Evolutionary conservation across 768 basidiomycete species (phyloP).

Genomic region (Lactarius pseudohatsudake): DNA sequence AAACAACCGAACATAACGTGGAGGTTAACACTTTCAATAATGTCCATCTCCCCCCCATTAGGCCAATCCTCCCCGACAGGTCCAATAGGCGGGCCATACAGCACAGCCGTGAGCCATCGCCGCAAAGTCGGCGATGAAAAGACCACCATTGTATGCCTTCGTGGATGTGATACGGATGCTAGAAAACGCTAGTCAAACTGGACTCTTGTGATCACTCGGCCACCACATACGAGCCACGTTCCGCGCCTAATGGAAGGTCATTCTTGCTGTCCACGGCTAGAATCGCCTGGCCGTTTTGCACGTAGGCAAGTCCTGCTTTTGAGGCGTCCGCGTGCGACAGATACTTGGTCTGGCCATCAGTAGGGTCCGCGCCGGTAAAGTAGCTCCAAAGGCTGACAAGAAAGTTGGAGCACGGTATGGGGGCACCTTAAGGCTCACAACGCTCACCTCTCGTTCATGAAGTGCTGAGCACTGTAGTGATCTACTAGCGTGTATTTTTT

Average conservation of each 20-base stretch:
- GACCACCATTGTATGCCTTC: constrained; percentile 34
- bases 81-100: constrained; percentile 36
- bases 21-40: constrained; percentile 30
- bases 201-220: background rate
- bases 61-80: constrained; percentile 31
- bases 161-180: constrained; percentile 36
- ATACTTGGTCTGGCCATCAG: constrained; percentile 9
- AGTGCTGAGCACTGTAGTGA: constrained; percentile 5
- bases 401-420: background rate
- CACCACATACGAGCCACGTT: constrained; percentile 21
- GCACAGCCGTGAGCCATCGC: constrained; percentile 35
- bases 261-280: constrained; percentile 19
- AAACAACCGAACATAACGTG: background rate
- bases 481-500: background rate
- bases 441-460: constrained; percentile 6
- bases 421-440: background rate
- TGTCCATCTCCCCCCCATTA: constrained; percentile 38
- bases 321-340: constrained; percentile 14
- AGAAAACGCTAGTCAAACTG: background rate
- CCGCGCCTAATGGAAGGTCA: constrained; percentile 2
- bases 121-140: constrained; percentile 36
- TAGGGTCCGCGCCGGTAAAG: constrained; percentile 3
- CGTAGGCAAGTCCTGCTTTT: constrained; percentile 13
- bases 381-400: constrained; percentile 12
- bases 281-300: constrained; percentile 11